Conservation (phyloP, 1,139 yeast species). For the Pichia terricola region DNA sequence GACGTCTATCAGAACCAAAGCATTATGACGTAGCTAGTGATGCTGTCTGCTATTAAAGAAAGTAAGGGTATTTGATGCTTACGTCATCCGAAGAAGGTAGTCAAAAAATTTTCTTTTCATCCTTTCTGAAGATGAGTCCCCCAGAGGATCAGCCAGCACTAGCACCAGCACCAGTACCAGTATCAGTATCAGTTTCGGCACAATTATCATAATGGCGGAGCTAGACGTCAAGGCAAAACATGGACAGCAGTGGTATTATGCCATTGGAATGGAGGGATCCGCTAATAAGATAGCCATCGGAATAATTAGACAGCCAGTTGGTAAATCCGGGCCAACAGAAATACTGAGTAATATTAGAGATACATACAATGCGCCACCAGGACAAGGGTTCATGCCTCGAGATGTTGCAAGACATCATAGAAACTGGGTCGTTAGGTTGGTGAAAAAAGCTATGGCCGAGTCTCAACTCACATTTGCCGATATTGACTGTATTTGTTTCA, state of each 20-base stretch:
- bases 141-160: no score
- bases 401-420: conserved; percentile 96
- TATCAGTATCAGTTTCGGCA: no score
- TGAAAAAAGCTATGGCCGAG: conserved; percentile 55
- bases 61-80: no score
- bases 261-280: conserved; percentile 91
- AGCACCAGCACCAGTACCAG: no score
- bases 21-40: no score
- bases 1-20: no score
- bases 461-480: conserved; percentile 49
- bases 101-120: no score
- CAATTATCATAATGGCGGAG: no score
- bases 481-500: conserved; percentile 85
- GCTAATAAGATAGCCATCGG: conserved; percentile 97
- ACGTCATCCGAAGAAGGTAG: no score
- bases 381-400: conserved; percentile 92
- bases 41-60: no score
- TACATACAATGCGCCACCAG: conserved; percentile 93
- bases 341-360: conserved; percentile 85
- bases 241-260: conserved; percentile 48
- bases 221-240: conserved; percentile 9
- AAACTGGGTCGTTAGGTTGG: conserved; percentile 85
- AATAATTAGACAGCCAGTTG: conserved; percentile 59
- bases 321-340: conserved; percentile 37
- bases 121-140: no score